Evolutionary conservation across 331 rosid genomes (phyloP), one percentile per base, ranked within the genome.

Genomic region (Cucumis variabilis): DNA sequence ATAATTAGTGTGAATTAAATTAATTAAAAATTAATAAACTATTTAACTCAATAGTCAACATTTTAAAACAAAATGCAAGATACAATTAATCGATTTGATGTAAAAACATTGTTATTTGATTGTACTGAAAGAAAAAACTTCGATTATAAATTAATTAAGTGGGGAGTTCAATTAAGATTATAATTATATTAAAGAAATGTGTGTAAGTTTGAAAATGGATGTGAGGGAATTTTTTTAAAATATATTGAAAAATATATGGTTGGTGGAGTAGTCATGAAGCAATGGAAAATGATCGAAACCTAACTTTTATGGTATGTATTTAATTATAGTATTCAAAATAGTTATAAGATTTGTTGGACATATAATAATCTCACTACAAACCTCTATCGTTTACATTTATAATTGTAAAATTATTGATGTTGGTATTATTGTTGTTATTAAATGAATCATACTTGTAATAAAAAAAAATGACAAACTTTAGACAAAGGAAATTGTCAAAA

Each of bases 221-320:
- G 44, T 70, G 44, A 7, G 41, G 44, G 44, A 13, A 5, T 5
- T 70, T 28, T 30, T 70, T 27, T 28, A 21, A 28, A 70, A 5
- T 37, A 37, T 71, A 71, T 16, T 70, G 12, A 28, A 70, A 28
- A 5, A 14, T 46, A 28, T 70, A 28, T 28, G 76, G 76, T 70
- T 70, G 76, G 46, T 70, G 74, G 75, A 58, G 65, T 58, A 25
- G 74, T 69, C 21, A 25, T 13, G 11, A 69, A 19, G 41, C 41
- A 65, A 58, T 16, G 9, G 65, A 58, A 58, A 71, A 72, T 8
- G 78, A 72, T 72, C 10, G 78, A 72, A 72, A 72, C 78, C 78
- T 17, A 72, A 33, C 72, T 19, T 30, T 71, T 71, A 9, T 71
- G 50, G 46, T 70, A 16, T 58, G 1, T 17, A 15, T 5, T 16